Evolutionary conservation across 176 grass and related monocot genomes (phyloP), one percentile per base, ranked within the genome.

Genomic region (Avena eriantha): DNA sequence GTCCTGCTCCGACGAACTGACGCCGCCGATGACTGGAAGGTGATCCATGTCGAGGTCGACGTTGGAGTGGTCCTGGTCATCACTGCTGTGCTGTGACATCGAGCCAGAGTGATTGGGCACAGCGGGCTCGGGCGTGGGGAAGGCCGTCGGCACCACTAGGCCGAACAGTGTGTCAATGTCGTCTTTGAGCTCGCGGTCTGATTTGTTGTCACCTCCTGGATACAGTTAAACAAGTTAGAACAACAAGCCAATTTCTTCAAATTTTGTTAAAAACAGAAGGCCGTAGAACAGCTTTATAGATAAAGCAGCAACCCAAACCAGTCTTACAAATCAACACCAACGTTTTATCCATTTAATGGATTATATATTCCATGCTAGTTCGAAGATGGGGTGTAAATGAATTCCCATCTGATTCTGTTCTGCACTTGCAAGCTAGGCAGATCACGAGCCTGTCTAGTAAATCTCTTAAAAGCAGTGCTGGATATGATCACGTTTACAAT

Each of bases 161-260:
- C 87, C 87, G 57, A 89, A 76, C 4, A 95, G 58, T 2, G 84
- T 75, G 18, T 78, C 78, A 0, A 86, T 81, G 64, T 85, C 68
- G 24, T 63, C 58, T 35, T 57, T 66, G 5, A 55, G 58, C 33
- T 83, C 73, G 5, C 17, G 75, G 15, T 54, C 77, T n/a, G 57
- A n/a, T 60, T 85, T 83, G 50, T n/a, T 86, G 33, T 73, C 48
- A 41, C 73, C 91, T 88, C 73, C 91, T 88, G 88, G 2, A 77
- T 84, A 86, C 0, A 58, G 29, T 18, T 71, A 17, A 78, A 45
- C 21, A 23, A 18, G 63, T 48, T 50, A 90, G 45, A 7, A n/a
- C 31, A 34, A 48, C 50, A 22, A 21, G 16, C 29, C 29, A 23
- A 1, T 41, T 41, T 41, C 5, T 41, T 41, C 39, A 41, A 41